These are phyloP conservation scores for Macrocybe gigantea DNA, from an alignment of 768 basidiomycete genomes.

Conservation along the genomic window DNA sequence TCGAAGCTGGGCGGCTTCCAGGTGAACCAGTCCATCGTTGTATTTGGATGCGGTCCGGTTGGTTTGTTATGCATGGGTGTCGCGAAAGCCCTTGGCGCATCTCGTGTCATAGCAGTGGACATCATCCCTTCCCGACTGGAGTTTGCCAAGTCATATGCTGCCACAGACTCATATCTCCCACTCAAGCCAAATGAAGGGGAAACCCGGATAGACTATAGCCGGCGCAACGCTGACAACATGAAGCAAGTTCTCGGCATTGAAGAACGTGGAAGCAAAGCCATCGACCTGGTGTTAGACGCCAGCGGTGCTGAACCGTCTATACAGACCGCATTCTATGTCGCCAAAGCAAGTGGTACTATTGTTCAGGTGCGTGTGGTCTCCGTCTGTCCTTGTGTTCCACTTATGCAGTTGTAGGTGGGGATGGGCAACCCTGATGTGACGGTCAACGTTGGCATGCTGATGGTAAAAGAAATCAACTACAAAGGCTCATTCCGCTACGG, in stretches of 20 bases:
- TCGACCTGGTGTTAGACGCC: conserved; percentile 89
- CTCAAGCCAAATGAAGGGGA: conserved; percentile 58
- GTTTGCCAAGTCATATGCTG: conserved; percentile 83
- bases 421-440: conserved; percentile 77
- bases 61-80: conserved; percentile 93
- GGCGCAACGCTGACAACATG: conserved; percentile 65
- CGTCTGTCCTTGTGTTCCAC: not conserved
- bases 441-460: conserved; percentile 64
- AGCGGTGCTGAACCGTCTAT: conserved; percentile 92
- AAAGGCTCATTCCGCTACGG: conserved; percentile 94
- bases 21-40: conserved; percentile 67
- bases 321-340: conserved; percentile 76
- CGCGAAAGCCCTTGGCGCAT: conserved; percentile 89
- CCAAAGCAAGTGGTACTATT: conserved; percentile 69
- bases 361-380: conserved; percentile 45
- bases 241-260: conserved; percentile 57
- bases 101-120: conserved; percentile 80
- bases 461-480: conserved; percentile 73
- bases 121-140: conserved; percentile 70
- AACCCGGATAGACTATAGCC: conserved; percentile 62
- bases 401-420: conserved; percentile 52
- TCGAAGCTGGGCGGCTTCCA: conserved; percentile 68
- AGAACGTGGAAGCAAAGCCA: conserved; percentile 61
- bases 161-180: conserved; percentile 71
- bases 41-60: conserved; percentile 87